These are phyloP conservation scores for Cystofilobasidium capitatum DNA, from an alignment of 768 basidiomycete genomes.

Conservation along the genomic window DNA sequence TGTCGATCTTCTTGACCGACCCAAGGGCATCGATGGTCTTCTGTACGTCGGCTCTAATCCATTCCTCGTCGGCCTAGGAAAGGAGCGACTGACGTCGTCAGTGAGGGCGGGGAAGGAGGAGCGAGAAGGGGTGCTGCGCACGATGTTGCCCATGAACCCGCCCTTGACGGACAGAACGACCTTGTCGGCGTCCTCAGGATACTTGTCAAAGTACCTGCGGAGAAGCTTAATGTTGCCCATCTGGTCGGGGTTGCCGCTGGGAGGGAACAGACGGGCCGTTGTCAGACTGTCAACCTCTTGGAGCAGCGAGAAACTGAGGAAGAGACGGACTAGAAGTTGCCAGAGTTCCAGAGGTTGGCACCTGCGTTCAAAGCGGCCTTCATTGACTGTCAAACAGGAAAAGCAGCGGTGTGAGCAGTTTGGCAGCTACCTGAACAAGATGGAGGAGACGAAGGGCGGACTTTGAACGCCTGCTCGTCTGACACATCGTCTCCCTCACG, in stretches of 20 bases:
- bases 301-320: conserved; percentile 28
- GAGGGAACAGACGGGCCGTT: too few relatives aligned
- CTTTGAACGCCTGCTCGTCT: neutral
- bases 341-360: conserved; percentile 39
- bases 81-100: neutral
- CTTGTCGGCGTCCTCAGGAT: conserved; percentile 43
- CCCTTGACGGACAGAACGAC: conserved; percentile 50
- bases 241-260: conserved; percentile 17
- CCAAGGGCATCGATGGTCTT: conserved; percentile 45
- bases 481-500: neutral
- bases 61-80: conserved; percentile 38
- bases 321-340: conserved; percentile 51
- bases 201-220: conserved; percentile 46
- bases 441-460: neutral
- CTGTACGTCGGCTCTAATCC: conserved; percentile 47
- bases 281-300: conserved; percentile 2
- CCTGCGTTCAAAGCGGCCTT: conserved; percentile 42
- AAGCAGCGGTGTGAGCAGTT: conserved; percentile 51
- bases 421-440: neutral
- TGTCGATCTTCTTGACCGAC: conserved; percentile 51
- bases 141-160: conserved; percentile 19
- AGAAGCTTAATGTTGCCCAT: conserved; percentile 48
- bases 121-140: neutral
- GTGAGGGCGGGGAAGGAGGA: neutral
- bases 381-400: conserved; percentile 55